Percentiles rank a stretch among this genome's conserved stretches.
These are phyloP conservation scores for Sclerotinia glacialis DNA, from an alignment of 2,329 filamentous ascomycete species.

Conservation along the genomic window DNA sequence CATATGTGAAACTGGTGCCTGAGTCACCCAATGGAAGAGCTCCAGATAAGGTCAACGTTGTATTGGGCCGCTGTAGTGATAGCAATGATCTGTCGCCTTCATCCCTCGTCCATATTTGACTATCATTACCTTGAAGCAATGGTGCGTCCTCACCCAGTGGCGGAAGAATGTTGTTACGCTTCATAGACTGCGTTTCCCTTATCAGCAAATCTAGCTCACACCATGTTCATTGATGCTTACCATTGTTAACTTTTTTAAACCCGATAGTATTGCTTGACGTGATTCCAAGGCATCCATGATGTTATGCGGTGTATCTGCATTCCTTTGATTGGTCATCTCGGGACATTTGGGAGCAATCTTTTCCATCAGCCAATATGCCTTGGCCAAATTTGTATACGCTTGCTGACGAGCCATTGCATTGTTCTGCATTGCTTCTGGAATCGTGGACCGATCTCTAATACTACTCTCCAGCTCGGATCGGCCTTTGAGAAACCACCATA, in stretches of 20 bases:
- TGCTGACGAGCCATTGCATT: constrained; percentile 63
- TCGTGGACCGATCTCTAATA: constrained; percentile 62
- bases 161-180: constrained; percentile 75
- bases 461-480: constrained; percentile 70
- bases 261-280: constrained; percentile 57
- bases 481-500: constrained; percentile 90
- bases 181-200: constrained; percentile 60
- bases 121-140: constrained; percentile 75
- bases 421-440: constrained; percentile 52
- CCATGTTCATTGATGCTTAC: neutral
- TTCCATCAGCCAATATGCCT: constrained; percentile 76
- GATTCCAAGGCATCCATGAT: constrained; percentile 46
- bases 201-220: neutral
- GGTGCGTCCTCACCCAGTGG: constrained; percentile 59
- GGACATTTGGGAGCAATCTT: constrained; percentile 44
- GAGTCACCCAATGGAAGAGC: constrained; percentile 77
- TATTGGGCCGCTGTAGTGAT: constrained; percentile 31
- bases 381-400: constrained; percentile 81
- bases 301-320: constrained; percentile 13
- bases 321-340: constrained; percentile 31
- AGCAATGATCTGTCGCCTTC: constrained; percentile 35
- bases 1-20: constrained; percentile 71
- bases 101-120: constrained; percentile 78
- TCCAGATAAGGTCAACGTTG: constrained; percentile 52
- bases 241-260: constrained; percentile 69